Evolutionary conservation across 225 moss, liverwort and hornwort species (phyloP).

Genomic region (Takakia lepidozioides): DNA sequence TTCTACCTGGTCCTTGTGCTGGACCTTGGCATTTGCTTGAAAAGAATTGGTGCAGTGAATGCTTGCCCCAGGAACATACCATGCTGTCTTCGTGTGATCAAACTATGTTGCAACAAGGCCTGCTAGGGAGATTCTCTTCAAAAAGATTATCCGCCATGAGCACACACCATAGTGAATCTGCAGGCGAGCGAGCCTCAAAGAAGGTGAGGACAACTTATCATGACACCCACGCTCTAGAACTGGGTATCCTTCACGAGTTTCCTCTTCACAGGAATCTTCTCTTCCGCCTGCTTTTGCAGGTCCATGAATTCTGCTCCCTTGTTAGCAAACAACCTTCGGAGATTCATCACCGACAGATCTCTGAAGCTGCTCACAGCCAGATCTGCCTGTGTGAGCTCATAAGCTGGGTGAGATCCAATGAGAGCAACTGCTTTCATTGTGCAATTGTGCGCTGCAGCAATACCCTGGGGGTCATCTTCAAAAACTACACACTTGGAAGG

Average conservation of each 20-base stretch:
- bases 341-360: conserved; percentile 87
- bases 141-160: too few relatives aligned
- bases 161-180: too few relatives aligned
- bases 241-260: conserved; percentile 80
- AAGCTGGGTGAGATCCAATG: conserved; percentile 91
- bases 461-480: conserved; percentile 91
- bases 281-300: conserved; percentile 82
- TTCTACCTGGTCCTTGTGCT: too few relatives aligned
- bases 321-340: conserved; percentile 89
- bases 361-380: conserved; percentile 84
- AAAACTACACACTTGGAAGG: conserved; percentile 95
- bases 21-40: too few relatives aligned
- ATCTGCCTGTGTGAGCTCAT: conserved; percentile 94
- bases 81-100: too few relatives aligned
- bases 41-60: too few relatives aligned
- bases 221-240: conserved; percentile 28
- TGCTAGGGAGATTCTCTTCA: too few relatives aligned
- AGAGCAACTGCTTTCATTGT: conserved; percentile 99
- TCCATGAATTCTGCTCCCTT: conserved; percentile 97
- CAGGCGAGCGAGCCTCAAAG: too few relatives aligned
- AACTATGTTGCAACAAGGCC: too few relatives aligned
- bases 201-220: too few relatives aligned
- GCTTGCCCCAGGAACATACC: too few relatives aligned
- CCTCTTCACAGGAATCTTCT: conserved; percentile 63
- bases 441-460: conserved; percentile 94